Evolutionary conservation across 2,329 filamentous ascomycete species (phyloP).

Genomic region (Cordyceps tenuipes): DNA sequence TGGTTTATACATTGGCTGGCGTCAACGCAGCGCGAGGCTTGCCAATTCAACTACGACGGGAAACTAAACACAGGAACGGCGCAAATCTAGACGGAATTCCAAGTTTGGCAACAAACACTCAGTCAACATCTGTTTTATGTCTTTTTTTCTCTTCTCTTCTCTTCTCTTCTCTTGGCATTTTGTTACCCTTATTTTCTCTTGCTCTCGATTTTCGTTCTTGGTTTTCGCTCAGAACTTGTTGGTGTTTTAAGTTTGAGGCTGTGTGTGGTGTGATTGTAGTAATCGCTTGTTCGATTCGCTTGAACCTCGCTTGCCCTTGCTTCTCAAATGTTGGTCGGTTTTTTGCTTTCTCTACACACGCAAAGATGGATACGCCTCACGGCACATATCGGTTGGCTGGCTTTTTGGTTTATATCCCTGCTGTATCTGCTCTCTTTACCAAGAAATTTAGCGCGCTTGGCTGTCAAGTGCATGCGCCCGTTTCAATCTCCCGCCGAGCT

Average conservation of each 20-base stretch:
- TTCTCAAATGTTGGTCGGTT: not conserved
- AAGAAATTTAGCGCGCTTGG: not conserved
- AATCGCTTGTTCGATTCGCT: not conserved
- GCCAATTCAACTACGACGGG: not conserved
- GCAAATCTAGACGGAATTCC: constrained; percentile 13
- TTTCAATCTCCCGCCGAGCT: not conserved
- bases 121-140: no score
- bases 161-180: constrained; percentile 4
- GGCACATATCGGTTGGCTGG: constrained; percentile 19
- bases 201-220: constrained; percentile 3
- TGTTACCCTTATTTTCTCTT: constrained; percentile 1
- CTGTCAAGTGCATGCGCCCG: not conserved
- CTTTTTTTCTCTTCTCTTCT: not conserved
- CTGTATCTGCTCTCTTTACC: constrained; percentile 4
- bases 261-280: not conserved
- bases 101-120: constrained; percentile 26
- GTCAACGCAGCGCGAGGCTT: not conserved
- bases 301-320: not conserved
- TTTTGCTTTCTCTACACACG: constrained; percentile 15
- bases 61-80: constrained; percentile 1
- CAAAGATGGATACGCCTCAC: constrained; percentile 32
- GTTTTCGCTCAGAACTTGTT: constrained; percentile 9
- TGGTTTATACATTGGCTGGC: not conserved
- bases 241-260: constrained; percentile 13
- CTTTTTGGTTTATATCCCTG: constrained; percentile 1